Evolutionary conservation across 768 basidiomycete genomes (phyloP).

Genomic region (Leccinum subgranulosum): DNA sequence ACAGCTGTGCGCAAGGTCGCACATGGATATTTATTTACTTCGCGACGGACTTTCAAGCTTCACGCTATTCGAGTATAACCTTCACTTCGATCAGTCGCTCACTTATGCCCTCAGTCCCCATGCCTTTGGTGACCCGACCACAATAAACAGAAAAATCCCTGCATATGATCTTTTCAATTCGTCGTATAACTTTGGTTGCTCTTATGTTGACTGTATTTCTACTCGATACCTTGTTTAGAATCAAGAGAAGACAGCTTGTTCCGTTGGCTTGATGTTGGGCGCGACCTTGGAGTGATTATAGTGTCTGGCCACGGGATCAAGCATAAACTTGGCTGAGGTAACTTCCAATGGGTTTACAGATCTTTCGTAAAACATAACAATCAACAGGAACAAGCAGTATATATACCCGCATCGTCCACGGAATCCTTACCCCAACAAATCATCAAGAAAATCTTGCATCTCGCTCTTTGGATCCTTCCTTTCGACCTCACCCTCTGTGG

Average conservation of each 20-base stretch:
- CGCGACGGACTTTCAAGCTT: conserved; percentile 13
- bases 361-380: not conserved
- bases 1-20: conserved; percentile 13
- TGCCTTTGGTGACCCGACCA: conserved; percentile 6
- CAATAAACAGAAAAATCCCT: not conserved
- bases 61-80: not conserved
- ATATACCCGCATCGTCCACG: not conserved
- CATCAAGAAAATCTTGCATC: conserved; percentile 74
- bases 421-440: conserved; percentile 44
- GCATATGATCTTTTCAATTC: not conserved
- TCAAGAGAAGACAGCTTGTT: not conserved
- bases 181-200: conserved; percentile 2
- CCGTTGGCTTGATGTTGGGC: not conserved
- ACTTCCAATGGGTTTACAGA: not conserved
- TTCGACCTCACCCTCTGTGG: conserved; percentile 27
- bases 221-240: not conserved
- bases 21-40: conserved; percentile 7
- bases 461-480: conserved; percentile 47
- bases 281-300: not conserved
- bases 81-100: conserved; percentile 1
- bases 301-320: not conserved
- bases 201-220: conserved; percentile 2
- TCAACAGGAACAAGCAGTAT: not conserved
- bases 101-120: not conserved
- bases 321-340: not conserved